Base-by-base conservation (phyloP, 2,329 filamentous ascomycete species). In the Westerdykella aurantiaca region DNA sequence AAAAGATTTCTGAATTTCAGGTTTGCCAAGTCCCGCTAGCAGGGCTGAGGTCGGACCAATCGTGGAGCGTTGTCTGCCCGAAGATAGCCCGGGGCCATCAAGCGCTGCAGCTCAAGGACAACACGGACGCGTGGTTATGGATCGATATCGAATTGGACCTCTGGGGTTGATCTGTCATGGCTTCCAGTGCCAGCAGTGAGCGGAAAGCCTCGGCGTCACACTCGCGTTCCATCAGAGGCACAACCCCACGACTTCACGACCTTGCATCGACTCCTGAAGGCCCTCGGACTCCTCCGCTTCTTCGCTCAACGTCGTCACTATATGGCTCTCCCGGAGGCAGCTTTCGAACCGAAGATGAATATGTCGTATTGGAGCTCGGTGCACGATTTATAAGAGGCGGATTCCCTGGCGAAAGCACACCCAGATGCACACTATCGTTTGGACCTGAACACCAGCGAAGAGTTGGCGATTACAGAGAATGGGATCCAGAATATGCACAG, bases 291-390 rank as follows among this genome's bases (percentile, higher is more conserved):
- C 64, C 64, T 73, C 33, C n/a, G 33, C 81, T 52, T 78, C 81
- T 47, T 68, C 81, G 57, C 66, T 86, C 53, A 74, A 82, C 58
- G 72, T 83, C 57, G 52, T 75, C 75, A 16, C 72, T 75, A 41
- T 79, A 76, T 51, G 77, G 77, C 23, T 82, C 80, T 5, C 78
- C 80, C 2, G 72, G 76, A 37, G 72, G 72, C 25, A 72, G 72
- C 18, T 80, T 77, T 49, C 78, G 81, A 16, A 60, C 63, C 39
- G 76, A 81, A 45, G 89, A 95, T 57, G 93, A 98, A 59, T 93
- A 96, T 53, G 75, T 84, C 6, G 78, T 98, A 34, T 74, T 96
- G 41, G 89, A 97, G 64, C 66, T 97, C 31, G 90, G 89, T 1
- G 79, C 86, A 9, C 80, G 91, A 17, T 85, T 82, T 66, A 67